phyloP scores from a whole-genome alignment of 345 rosid species.

The Streptanthus diversifolius region DNA sequence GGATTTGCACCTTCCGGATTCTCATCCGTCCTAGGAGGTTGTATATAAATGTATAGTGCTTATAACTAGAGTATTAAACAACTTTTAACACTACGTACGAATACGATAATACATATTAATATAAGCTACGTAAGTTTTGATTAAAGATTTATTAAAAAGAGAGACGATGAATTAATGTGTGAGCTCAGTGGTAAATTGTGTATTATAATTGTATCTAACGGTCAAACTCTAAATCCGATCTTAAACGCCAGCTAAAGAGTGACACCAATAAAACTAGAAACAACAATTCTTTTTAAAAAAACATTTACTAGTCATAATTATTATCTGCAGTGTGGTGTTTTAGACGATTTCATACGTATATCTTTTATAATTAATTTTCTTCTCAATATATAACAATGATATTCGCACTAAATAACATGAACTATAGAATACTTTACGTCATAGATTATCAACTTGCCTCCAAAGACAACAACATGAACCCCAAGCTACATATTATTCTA shows the following conservation, averaged over 20 bases:
- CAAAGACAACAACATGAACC: conserved; percentile 28
- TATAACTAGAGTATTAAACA: background rate
- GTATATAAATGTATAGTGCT: background rate
- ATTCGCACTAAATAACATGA: background rate
- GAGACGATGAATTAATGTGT: background rate
- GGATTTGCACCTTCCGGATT: conserved; percentile 32
- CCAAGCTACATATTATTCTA: conserved; percentile 11
- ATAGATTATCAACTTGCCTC: conserved; percentile 28
- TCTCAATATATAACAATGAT: background rate
- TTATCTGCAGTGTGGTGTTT: background rate
- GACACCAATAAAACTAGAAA: background rate
- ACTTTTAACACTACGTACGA: background rate
- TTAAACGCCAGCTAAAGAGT: background rate
- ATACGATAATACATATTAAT: background rate
- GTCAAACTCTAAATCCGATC: conserved; percentile 2
- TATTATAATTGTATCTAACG: background rate
- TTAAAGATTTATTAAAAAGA: background rate
- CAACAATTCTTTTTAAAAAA: too few species aligned
- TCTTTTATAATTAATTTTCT: background rate
- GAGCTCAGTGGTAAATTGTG: background rate
- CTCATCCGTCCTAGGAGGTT: conserved; percentile 38
- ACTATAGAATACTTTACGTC: background rate
- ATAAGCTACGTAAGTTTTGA: background rate
- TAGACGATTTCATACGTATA: background rate
- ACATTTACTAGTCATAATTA: too few species aligned